Evolutionary conservation across 768 basidiomycete species (phyloP), one percentile per base, ranked within the genome.

Genomic region (Leucogyrophana mollusca): DNA sequence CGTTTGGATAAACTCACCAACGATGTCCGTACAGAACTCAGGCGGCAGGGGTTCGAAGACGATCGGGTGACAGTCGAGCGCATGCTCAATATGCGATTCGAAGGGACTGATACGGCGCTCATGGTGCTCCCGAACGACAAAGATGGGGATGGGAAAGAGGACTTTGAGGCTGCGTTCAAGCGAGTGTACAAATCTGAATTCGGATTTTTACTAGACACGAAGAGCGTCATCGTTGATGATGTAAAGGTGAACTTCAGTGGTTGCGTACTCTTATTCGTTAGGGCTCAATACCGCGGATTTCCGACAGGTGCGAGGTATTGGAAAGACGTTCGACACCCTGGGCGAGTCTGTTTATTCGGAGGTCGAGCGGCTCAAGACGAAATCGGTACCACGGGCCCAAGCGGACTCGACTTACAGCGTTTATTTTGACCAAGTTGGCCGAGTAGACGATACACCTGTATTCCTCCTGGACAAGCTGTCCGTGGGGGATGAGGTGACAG

Each of bases 31-130:
- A 61, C 63, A 2, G 90, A 90, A 60, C 77, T 95, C n/a, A 59
- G 65, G 46, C 74, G 71, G 20, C 93, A 96, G 64, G 94, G 94
- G 1, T 95, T 96, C 60, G 78, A 81, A 56, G 82, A 73, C 9
- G 71, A 79, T 9, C 77, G 82, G n/a, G 77, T 95, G 40, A 72
- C 76, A 43, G 66, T 87, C 4, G 94, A 95, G 62, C 77, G 86
- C 17, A 86, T 87, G 83, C 70, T 92, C 35, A 93, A 93, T 58
- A 93, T 93, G 90, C 82, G 92, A 17, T 94, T 94, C 54, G 88
- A 94, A 40, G 93, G 93, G 3, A 94, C 90, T 0, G 93, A 95
- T 66, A 98, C 95, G 0, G 79, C 93, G 13, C 64, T 97, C 54
- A 95, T 97, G 91, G 80, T 93, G 9, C 69, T 91, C 10, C 80